phyloP scores from a whole-genome alignment of 1,284 basidiomycete genomes.

The Cutaneotrichosporon dermatis region DNA sequence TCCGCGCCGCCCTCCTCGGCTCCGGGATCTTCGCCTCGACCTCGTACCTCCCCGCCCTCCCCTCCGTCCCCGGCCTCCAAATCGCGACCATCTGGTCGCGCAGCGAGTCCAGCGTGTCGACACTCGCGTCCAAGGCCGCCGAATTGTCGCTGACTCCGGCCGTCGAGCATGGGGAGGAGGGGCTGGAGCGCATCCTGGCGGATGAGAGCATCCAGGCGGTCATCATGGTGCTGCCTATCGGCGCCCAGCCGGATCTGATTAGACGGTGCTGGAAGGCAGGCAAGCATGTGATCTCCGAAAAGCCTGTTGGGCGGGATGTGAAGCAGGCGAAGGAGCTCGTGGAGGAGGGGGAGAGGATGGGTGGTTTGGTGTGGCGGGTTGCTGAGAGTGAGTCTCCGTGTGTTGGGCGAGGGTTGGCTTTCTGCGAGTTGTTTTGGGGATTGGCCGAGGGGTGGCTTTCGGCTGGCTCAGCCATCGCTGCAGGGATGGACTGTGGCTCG shows the following conservation, averaged over 20 bases:
- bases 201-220: slow-evolving; percentile 67
- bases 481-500: too few species aligned
- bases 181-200: slow-evolving; percentile 62
- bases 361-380: slow-evolving; percentile 72
- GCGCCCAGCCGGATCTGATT: slow-evolving; percentile 64
- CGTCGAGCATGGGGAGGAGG: slow-evolving; percentile 56
- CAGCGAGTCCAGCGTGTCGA: slow-evolving; percentile 58
- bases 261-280: slow-evolving; percentile 57
- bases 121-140: slow-evolving; percentile 50
- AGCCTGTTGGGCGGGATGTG: slow-evolving; percentile 73
- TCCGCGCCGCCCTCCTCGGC: slow-evolving; percentile 38
- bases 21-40: slow-evolving; percentile 41
- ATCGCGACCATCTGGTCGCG: slow-evolving; percentile 75
- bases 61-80: slow-evolving; percentile 51
- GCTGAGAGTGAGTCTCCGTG: slow-evolving; percentile 59
- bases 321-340: slow-evolving; percentile 61
- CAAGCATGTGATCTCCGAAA: slow-evolving; percentile 75
- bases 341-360: slow-evolving; percentile 62
- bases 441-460: too few species aligned
- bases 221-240: slow-evolving; percentile 72
- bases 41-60: slow-evolving; percentile 68
- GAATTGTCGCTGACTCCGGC: slow-evolving; percentile 31
- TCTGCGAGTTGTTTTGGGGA: too few species aligned
- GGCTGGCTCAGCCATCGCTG: too few species aligned
- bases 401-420: too few species aligned